phyloP scores from a whole-genome alignment of 345 rosid species.

The Zanthoxylum bungeanum region DNA sequence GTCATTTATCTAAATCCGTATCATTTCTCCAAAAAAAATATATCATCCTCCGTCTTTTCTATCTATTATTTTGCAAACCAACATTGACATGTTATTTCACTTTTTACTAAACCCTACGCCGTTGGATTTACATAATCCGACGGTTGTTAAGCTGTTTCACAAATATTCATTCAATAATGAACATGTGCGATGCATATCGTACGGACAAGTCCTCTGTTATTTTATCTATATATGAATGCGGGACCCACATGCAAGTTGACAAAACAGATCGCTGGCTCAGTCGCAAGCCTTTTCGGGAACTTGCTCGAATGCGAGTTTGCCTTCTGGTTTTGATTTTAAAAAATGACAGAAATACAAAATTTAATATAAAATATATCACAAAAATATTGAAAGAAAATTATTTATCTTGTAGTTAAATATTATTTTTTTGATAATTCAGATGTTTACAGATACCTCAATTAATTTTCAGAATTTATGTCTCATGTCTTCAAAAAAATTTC shows the following conservation, averaged over 20 bases:
- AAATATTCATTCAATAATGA: not conserved
- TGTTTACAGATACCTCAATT: no score
- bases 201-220: conserved; percentile 31
- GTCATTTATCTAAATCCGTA: no score
- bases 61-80: conserved; percentile 25
- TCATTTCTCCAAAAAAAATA: no score
- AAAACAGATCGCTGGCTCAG: conserved; percentile 19
- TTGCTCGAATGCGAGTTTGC: not conserved
- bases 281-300: not conserved
- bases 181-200: conserved; percentile 7
- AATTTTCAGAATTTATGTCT: no score
- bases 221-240: no score
- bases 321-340: not conserved
- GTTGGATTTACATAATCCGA: not conserved
- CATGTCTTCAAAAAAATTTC: no score
- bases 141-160: not conserved
- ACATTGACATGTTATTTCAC: no score
- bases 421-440: no score
- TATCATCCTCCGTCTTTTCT: not conserved
- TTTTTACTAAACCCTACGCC: not conserved
- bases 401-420: no score
- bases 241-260: conserved; percentile 25
- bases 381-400: no score
- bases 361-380: no score
- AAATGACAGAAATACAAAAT: no score